These are phyloP conservation scores for Nemania sp. DNA, from an alignment of 2,329 filamentous ascomycete species.

Conservation along the genomic window DNA sequence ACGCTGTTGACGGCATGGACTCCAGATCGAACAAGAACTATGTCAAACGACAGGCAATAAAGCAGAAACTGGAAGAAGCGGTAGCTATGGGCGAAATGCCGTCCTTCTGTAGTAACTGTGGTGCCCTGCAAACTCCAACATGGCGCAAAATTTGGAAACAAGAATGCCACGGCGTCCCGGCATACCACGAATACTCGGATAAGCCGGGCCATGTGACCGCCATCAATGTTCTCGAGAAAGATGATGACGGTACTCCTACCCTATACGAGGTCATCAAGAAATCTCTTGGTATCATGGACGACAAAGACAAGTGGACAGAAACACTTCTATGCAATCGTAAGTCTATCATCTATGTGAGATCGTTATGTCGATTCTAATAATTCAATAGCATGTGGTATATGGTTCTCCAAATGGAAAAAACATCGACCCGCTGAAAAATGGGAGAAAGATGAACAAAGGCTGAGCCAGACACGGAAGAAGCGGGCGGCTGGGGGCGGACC, in stretches of 20 bases:
- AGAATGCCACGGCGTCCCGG: conserved; percentile 69
- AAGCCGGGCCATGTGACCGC: conserved; percentile 75
- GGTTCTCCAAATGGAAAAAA: conserved; percentile 84
- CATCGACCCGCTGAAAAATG: conserved; percentile 85
- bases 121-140: conserved; percentile 91
- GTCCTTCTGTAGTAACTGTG: conserved; percentile 88
- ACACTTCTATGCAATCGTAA: conserved; percentile 85
- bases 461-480: conserved; percentile 56
- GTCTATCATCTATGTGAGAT: conserved; percentile 39
- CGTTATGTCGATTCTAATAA: conserved; percentile 10
- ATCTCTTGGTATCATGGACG: conserved; percentile 61
- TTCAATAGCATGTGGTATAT: conserved; percentile 79
- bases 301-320: conserved; percentile 69
- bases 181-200: conserved; percentile 70
- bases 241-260: conserved; percentile 63
- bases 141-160: conserved; percentile 95
- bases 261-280: conserved; percentile 81
- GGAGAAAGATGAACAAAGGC: conserved; percentile 64
- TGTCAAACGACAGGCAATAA: conserved; percentile 65
- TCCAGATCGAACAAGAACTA: conserved; percentile 63
- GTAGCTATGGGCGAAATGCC: conserved; percentile 84
- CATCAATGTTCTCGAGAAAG: conserved; percentile 67
- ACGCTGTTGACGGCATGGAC: conserved; percentile 41
- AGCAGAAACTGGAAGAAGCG: conserved; percentile 61
- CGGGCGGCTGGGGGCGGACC: conserved; percentile 47